phyloP scores from a whole-genome alignment of 2,329 filamentous ascomycete species.

The Rugonectria rugulosa region DNA sequence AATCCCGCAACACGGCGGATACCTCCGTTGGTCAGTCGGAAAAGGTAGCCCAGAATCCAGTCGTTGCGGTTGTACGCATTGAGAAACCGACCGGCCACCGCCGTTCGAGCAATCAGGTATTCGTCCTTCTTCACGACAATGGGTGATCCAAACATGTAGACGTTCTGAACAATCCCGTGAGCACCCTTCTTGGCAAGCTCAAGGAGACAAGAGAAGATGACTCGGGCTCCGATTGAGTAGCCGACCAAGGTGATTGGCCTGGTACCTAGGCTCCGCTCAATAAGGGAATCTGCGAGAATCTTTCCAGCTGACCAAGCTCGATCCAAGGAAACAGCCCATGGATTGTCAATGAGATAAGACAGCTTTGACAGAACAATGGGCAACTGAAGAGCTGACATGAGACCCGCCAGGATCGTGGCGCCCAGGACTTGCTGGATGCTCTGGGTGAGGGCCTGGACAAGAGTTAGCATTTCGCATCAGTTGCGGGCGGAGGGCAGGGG shows the following conservation, averaged over 20 bases:
- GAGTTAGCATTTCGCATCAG: neutral
- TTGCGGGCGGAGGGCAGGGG: neutral
- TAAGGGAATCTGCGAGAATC: constrained; percentile 92
- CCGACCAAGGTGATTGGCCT: constrained; percentile 92
- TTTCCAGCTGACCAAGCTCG: constrained; percentile 87
- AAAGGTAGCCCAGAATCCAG: constrained; percentile 97
- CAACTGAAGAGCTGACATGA: constrained; percentile 94
- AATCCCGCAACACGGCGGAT: constrained; percentile 89
- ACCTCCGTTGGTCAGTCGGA: constrained; percentile 91
- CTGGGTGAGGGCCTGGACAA: constrained; percentile 84
- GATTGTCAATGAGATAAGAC: constrained; percentile 96
- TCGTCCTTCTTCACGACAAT: constrained; percentile 93
- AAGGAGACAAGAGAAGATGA: constrained; percentile 90
- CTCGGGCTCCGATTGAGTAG: constrained; percentile 89
- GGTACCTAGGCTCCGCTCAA: constrained; percentile 89
- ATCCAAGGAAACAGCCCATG: constrained; percentile 96
- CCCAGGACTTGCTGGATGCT: constrained; percentile 94
- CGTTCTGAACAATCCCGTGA: constrained; percentile 89
- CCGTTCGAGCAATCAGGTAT: constrained; percentile 79
- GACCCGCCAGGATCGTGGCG: constrained; percentile 82
- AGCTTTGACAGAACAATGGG: constrained; percentile 93
- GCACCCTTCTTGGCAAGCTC: constrained; percentile 87
- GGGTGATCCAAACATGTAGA: constrained; percentile 92
- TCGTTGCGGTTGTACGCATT: constrained; percentile 95
- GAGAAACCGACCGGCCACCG: constrained; percentile 90